Evolutionary conservation across 495 filamentous ascomycete species (phyloP), one percentile per base, ranked within the genome.

Genomic region (Penicillium nucicola): DNA sequence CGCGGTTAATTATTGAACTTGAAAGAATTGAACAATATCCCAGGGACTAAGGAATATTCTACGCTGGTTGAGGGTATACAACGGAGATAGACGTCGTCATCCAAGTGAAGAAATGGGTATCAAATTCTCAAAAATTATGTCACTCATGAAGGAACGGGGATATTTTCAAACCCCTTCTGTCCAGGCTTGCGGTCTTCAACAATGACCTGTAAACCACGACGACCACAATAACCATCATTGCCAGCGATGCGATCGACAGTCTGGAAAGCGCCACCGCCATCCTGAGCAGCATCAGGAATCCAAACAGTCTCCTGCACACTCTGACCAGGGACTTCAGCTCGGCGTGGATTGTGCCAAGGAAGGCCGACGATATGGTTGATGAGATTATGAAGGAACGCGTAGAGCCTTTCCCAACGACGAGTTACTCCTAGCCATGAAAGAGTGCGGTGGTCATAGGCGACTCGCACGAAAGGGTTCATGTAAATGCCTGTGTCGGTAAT

Each of bases 381-480:
- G n/a, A 88, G 23, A 19, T 68, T 66, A 47, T 87, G 84, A 3
- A 77, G 70, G 4, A 77, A 66, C 3, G 67, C 62, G 44, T 84
- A 81, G 5, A 86, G 65, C 5, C 77, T 72, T 57, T 90, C 86
- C 45, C 84, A 78, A 11, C 78, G 76, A 43, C 75, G 74, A 4
- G 77, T 78, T 20, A 77, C 60, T 13, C 71, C 65, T 3, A 88
- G 65, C 78, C 78, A 85, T 2, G 71, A 67, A 10, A 85, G 70
- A 0, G 82, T 80, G 2, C 47, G 48, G 18, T 66, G 56, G 28
- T 76, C 71, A 52, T 90, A 89, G 1, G 86, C 83, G 20, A 84
- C 80, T 10, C 86, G 78, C n/a, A 89, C 74, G 50, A 77, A 88
- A 2, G 86, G 86, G 48, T 90, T 90, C 71, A 88, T 76, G 58